These are phyloP conservation scores for Neoascochyta sp. DNA, from an alignment of 2,329 filamentous ascomycete species.

Conservation along the genomic window DNA sequence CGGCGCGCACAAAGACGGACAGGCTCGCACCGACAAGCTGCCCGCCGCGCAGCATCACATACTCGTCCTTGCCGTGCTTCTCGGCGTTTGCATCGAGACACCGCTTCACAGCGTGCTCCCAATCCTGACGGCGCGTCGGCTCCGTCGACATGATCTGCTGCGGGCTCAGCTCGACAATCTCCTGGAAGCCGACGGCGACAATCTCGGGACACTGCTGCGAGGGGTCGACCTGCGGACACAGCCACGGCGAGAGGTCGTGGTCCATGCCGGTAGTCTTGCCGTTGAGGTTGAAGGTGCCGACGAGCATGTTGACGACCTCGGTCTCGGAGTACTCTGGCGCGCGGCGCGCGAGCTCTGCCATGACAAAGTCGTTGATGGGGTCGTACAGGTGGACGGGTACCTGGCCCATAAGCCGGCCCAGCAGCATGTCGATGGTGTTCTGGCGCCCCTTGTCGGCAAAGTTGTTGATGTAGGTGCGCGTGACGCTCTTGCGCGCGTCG, in stretches of 20 bases:
- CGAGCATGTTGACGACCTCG: conserved; percentile 72
- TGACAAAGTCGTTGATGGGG: conserved; percentile 88
- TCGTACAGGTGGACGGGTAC: conserved; percentile 82
- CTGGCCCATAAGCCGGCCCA: conserved; percentile 82
- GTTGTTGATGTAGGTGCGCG: conserved; percentile 94
- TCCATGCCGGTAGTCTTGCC: conserved; percentile 74
- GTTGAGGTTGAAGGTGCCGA: conserved; percentile 93
- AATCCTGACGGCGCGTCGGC: conserved; percentile 75
- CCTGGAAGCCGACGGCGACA: conserved; percentile 88
- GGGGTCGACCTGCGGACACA: conserved; percentile 64
- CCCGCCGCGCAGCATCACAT: conserved; percentile 84
- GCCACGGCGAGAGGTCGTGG: conserved; percentile 79
- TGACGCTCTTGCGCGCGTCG: conserved; percentile 92
- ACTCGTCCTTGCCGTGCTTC: conserved; percentile 65
- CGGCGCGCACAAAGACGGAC: conserved; percentile 83
- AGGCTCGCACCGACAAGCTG: conserved; percentile 93
- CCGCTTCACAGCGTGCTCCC: conserved; percentile 77
- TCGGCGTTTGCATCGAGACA: conserved; percentile 72
- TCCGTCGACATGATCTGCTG: conserved; percentile 99
- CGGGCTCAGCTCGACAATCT: conserved; percentile 95
- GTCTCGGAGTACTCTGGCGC: conserved; percentile 70
- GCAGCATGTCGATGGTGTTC: conserved; percentile 88
- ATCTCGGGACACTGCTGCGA: conserved; percentile 71
- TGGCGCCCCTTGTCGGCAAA: conserved; percentile 91
- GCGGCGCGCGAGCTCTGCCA: conserved; percentile 66